Percentiles rank a stretch among this genome's conserved stretches.
Conservation (phyloP, 2,329 filamentous ascomycete species). For the Hymenoscyphus fraxineus region DNA sequence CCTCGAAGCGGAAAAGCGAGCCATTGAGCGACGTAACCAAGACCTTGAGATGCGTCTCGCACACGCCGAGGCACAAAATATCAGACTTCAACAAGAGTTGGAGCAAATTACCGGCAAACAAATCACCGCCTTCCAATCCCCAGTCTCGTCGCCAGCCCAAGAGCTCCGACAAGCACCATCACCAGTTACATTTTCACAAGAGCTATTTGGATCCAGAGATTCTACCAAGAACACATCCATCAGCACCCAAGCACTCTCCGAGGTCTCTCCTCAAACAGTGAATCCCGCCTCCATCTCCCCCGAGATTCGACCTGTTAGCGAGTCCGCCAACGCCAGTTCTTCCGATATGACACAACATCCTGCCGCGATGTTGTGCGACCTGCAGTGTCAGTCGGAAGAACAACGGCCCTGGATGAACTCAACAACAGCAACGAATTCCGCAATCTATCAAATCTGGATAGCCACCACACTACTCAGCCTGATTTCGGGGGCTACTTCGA, state of each 20-base stretch:
- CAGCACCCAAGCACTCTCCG: conserved; percentile 24
- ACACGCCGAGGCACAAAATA: conserved; percentile 31
- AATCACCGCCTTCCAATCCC: conserved; percentile 37
- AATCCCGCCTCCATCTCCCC: conserved; percentile 61
- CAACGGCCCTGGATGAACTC: conserved; percentile 34
- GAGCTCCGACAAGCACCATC: conserved; percentile 32
- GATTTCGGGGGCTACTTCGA: conserved; percentile 67
- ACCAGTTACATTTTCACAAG: conserved; percentile 54
- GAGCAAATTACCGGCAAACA: conserved; percentile 27
- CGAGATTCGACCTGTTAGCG: conserved; percentile 49
- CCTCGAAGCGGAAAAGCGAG: conserved; percentile 61
- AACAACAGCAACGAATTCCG: conserved; percentile 24
- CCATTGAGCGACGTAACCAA: conserved; percentile 67
- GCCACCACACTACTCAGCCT: conserved; percentile 60
- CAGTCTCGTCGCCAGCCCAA: conserved; percentile 42
- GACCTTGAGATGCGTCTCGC: conserved; percentile 61
- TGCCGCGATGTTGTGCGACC: conserved; percentile 99
- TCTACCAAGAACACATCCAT: conserved; percentile 19
- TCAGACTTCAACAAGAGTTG: conserved; percentile 27
- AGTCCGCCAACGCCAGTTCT: conserved; percentile 38
- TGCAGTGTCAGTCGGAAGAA: conserved; percentile 94
- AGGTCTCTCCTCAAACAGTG: conserved; percentile 46
- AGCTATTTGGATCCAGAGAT: conserved; percentile 51
- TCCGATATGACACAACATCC: conserved; percentile 99
- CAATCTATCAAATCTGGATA: conserved; percentile 44